Base-by-base conservation (phyloP, 306 rosid genomes). In the Bauhinia variegata region DNA sequence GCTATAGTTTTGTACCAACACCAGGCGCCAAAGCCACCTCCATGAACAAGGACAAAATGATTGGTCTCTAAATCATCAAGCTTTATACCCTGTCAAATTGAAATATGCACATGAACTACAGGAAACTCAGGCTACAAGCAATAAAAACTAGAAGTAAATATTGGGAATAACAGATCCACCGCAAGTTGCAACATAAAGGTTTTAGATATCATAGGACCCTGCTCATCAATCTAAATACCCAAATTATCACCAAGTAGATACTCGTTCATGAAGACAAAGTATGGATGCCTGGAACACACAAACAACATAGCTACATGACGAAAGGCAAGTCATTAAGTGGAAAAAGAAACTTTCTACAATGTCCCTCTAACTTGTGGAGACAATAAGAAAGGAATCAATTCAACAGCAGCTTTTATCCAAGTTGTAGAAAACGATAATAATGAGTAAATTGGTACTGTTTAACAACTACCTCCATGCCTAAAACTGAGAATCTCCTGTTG, bases 11-110 rank as follows among this genome's bases (percentile, higher is more conserved):
- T 93, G 79, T 93, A 93, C 99, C 99, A 93, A 80, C 99, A 93
- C 99, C 99, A 93, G n/a, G 99, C 99, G 70, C 99, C 99, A 41
- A 93, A 93, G 30, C 99, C 99, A 44, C 99, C 99, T 64, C 99
- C 99, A 60, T 93, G 99, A 49, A 93, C 90, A 69, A 93, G 99
- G 71, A 93, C 95, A 85, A 90, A 86, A 82, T 74, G 87, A 64
- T 75, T 83, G 73, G 95, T 90, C 76, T 93, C 99, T 31, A 93
- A 82, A 73, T 90, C 99, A 37, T 88, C 97, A 10, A 86, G 87
- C 37, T 86, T 88, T 68, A 84, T 51, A 59, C 72, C 95, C 98
- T 93, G 82, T 19, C 73, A 65, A 71, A 68, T 71, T 14, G 30
- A 77, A 72, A 61, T 43, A 32, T 5, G 4, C 13, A 65, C 6